Conservation (phyloP, 495 filamentous ascomycete species). For the Tuber indicum region DNA sequence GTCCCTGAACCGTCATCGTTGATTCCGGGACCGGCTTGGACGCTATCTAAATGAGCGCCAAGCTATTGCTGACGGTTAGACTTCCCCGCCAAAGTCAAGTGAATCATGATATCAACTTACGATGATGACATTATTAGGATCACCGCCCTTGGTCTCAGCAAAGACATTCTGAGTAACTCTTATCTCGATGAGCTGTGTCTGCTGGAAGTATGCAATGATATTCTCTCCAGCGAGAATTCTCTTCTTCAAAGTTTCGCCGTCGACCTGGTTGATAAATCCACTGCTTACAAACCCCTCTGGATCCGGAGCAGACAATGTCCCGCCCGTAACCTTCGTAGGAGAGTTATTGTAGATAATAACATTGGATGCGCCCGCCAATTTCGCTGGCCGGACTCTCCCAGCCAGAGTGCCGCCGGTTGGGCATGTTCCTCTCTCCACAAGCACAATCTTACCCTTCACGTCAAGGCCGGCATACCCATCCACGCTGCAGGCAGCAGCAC, state of each 20-base stretch:
- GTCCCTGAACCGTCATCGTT: conserved; percentile 46
- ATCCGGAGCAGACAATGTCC: conserved; percentile 43
- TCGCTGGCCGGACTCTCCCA: conserved; percentile 44
- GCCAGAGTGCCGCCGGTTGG: conserved; percentile 46
- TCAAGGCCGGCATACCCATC: conserved; percentile 43
- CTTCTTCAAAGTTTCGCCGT: conserved; percentile 40
- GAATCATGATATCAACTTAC: background rate
- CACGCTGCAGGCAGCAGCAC: conserved; percentile 43
- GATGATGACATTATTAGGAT: conserved; percentile 45
- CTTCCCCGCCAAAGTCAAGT: background rate
- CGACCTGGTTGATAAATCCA: conserved; percentile 44
- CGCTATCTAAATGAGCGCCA: conserved; percentile 47
- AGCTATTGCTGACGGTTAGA: conserved; percentile 21
- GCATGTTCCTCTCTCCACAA: conserved; percentile 45
- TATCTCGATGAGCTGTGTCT: conserved; percentile 44
- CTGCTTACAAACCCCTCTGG: conserved; percentile 38
- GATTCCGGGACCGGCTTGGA: conserved; percentile 47
- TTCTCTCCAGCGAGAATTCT: conserved; percentile 40
- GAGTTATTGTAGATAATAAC: conserved; percentile 46
- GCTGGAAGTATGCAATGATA: conserved; percentile 43
- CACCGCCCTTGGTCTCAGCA: conserved; percentile 44
- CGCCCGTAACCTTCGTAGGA: conserved; percentile 34
- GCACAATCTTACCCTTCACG: conserved; percentile 47
- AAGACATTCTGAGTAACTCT: conserved; percentile 45
- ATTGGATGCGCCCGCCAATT: conserved; percentile 43